Evolutionary conservation across 192 early-diverging fungal genomes (phyloP), one percentile per base, ranked within the genome.

Genomic region (Chytriomyces confervae): DNA sequence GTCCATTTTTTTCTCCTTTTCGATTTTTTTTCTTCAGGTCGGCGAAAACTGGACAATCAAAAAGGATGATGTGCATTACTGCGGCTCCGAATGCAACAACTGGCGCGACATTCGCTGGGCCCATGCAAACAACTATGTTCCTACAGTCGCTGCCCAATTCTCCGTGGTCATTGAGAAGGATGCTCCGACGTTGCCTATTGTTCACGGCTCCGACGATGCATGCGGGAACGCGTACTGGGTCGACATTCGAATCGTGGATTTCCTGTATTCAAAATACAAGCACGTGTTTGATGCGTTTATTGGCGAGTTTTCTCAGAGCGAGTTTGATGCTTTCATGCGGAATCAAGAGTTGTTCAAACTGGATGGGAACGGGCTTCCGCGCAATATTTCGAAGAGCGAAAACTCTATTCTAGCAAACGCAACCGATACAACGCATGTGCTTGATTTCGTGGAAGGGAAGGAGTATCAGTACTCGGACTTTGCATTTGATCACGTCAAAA

Each of bases 191-290:
- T 60, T 74, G 45, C 72, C 72, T n/a, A 7, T 13, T 13, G 46
- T 74, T 6, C 61, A 61, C 7, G 72, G 72, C 11, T 18, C 24
- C 11, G 72, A 74, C 45, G 72, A 74, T 63, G 72, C 72, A 2
- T 74, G 72, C 45, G 72, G 72, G 23, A 74, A 74, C 18, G 72
- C 72, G n/a, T 74, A 74, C 43, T 74, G 72, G 72, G 50, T 74
- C 53, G 57, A 61, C 45, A 24, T 63, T 8, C 61, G 61, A 10
- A 74, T 74, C 61, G 45, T 74, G 5, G 61, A 63, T 43, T 20
- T 3, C 13, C 46, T 74, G 13, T 74, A 74, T 46, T 18, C 13
- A 18, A 62, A 61, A 4, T 62, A 63, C 43, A 20, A 63, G 13
- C 43, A 36, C 7, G 60, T 74, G 8, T 74, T 45, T 63, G 61